Base-by-base conservation (phyloP, 2,329 filamentous ascomycete species). In the Sclerotinia spermophila region DNA sequence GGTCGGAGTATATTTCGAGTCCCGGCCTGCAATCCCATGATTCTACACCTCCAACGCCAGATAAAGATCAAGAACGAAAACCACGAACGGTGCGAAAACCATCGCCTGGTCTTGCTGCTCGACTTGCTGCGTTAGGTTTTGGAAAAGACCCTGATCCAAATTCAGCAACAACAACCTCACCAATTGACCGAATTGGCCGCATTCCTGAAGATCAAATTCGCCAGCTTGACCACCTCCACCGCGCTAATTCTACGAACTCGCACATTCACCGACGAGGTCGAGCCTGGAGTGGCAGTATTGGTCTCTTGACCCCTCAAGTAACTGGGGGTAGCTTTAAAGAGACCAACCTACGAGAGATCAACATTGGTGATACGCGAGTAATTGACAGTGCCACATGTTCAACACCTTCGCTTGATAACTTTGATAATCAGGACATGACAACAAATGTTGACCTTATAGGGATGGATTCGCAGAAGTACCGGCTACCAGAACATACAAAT, bases 401-500 rank as follows among this genome's bases (percentile, higher is more conserved):
- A 51, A 60, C 73, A 35, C 73, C 73, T 33, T 76, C 76, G 45
- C 71, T 72, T 71, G 74, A 72, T 48, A 76, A 74, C 59, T 77
- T 73, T 60, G 71, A 71, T 65, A 74, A 77, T 59, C 74, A 68
- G 66, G 73, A 72, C 58, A 78, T 79, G 77, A 73, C 72, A 61
- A 76, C 73, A 71, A 68, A 74, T 74, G 74, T 71, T 65, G 76
- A 84, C 68, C 83, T 84, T 71, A 77, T 88, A 80, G 86, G 86
- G 74, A 89, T 91, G 85, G 91, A 93, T 81, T 90, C 87, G 70
- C 86, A 91, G 78, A 93, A 93, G 80, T 93, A 92, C 79, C 86
- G 89, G 59, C 82, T 93, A 79, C 90, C 91, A 70, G 90, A 93
- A 80, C 87, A 90, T 78, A 86, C 83, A 67, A 90, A 89, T 81